Conservation (phyloP, 495 filamentous ascomycete genomes). For the Neurospora sp. region DNA sequence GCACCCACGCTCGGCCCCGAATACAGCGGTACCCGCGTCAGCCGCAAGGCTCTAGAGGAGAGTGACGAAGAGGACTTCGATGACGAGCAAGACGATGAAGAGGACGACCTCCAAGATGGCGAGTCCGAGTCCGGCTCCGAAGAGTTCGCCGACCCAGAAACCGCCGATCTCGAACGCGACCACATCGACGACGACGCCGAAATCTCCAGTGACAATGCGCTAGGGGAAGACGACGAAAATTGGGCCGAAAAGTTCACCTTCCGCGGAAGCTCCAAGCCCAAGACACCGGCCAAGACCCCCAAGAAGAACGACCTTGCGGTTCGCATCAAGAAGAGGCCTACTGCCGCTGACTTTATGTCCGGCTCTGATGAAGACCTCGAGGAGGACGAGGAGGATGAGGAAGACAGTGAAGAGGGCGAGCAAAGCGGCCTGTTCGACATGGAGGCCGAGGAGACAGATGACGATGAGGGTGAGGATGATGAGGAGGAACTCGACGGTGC, state of each 20-base stretch:
- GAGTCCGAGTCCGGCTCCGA: conserved; percentile 22
- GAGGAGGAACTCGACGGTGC: conserved; percentile 18
- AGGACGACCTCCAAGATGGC: conserved; percentile 18
- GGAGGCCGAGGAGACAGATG: conserved; percentile 15
- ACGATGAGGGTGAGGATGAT: conserved; percentile 13
- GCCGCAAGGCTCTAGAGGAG: conserved; percentile 53
- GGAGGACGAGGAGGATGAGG: conserved; percentile 18
- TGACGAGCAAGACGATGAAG: conserved; percentile 31
- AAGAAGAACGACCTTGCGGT: conserved; percentile 3
- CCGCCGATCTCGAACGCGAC: conserved; percentile 35
- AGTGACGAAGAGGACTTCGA: conserved; percentile 28
- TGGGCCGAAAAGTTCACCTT: conserved; percentile 44
- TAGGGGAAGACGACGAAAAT: conserved; percentile 45
- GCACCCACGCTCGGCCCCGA: conserved; percentile 58
- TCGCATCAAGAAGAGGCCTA: conserved; percentile 25
- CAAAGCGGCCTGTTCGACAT: neutral
- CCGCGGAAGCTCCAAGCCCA: conserved; percentile 40
- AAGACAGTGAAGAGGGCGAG: conserved; percentile 24
- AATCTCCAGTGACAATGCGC: conserved; percentile 53
- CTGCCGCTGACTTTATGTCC: conserved; percentile 43
- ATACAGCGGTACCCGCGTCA: conserved; percentile 74
- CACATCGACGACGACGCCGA: conserved; percentile 43
- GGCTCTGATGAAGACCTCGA: conserved; percentile 21
- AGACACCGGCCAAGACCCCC: conserved; percentile 13
- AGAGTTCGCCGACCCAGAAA: conserved; percentile 38